These are phyloP conservation scores for Dactylellina drechsleri DNA, from an alignment of 2,329 filamentous ascomycete species.

Conservation along the genomic window DNA sequence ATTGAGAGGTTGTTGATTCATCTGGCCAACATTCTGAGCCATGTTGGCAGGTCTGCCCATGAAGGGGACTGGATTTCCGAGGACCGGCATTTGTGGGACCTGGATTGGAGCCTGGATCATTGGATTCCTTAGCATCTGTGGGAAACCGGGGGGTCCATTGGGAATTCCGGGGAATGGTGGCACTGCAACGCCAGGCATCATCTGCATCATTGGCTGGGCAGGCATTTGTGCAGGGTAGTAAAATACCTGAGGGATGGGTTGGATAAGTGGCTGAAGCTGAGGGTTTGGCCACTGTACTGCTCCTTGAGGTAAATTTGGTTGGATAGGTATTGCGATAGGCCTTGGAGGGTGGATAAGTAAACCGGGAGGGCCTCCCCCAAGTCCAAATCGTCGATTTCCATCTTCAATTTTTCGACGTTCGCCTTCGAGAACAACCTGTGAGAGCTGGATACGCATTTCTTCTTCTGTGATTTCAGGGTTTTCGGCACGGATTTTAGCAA, in stretches of 20 bases:
- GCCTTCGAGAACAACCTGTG: conserved; percentile 65
- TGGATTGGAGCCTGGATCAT: conserved; percentile 42
- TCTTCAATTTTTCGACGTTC: conserved; percentile 54
- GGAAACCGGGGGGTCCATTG: conserved; percentile 23
- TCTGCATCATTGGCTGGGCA: conserved; percentile 31
- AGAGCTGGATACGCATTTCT: conserved; percentile 70
- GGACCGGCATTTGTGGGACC: conserved; percentile 12
- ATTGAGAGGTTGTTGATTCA: conserved; percentile 4
- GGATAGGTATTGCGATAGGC: neutral
- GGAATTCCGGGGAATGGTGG: conserved; percentile 33
- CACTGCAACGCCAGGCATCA: conserved; percentile 23
- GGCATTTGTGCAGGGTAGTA: conserved; percentile 33
- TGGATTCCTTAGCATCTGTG: conserved; percentile 44
- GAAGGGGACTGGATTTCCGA: conserved; percentile 35
- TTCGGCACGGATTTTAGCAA: conserved; percentile 68
- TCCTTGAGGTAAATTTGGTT: conserved; percentile 3
- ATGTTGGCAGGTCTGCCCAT: conserved; percentile 1
- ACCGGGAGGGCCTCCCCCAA: conserved; percentile 1
- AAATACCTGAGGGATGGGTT: conserved; percentile 32
- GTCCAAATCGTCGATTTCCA: conserved; percentile 20
- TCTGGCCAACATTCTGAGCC: neutral
- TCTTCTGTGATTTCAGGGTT: conserved; percentile 72
- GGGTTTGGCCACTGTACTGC: neutral
- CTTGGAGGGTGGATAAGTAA: neutral
- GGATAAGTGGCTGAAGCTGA: neutral